Conservation (phyloP, 495 filamentous ascomycete genomes). For the Aspergillus coremiiformis region DNA sequence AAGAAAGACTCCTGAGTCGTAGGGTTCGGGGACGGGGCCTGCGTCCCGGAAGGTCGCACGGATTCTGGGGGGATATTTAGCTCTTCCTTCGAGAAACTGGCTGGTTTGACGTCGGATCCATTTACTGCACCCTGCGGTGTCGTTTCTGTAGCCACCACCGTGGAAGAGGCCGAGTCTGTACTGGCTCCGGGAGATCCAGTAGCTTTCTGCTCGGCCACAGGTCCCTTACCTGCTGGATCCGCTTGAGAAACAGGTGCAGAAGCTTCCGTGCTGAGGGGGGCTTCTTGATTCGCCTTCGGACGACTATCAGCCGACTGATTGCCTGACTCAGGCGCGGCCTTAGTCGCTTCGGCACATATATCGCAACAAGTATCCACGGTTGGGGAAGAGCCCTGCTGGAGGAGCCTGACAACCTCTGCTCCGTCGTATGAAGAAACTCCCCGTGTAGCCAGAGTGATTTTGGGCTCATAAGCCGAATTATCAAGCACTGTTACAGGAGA, state of each 20-base stretch:
- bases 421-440: slow-evolving; percentile 13
- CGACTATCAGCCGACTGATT: slow-evolving; percentile 4
- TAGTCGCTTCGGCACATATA: slow-evolving; percentile 10
- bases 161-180: background rate
- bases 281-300: slow-evolving; percentile 6
- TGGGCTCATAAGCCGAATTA: background rate
- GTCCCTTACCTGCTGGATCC: slow-evolving; percentile 6
- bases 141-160: slow-evolving; percentile 15
- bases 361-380: slow-evolving; percentile 15
- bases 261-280: background rate
- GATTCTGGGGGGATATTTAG: slow-evolving; percentile 25
- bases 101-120: slow-evolving; percentile 20
- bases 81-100: slow-evolving; percentile 23
- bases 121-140: slow-evolving; percentile 18
- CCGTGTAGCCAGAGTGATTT: background rate
- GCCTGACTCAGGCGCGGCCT: slow-evolving; percentile 4
- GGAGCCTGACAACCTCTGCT: slow-evolving; percentile 11
- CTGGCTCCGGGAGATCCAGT: slow-evolving; percentile 10
- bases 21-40: slow-evolving; percentile 58
- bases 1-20: slow-evolving; percentile 96
- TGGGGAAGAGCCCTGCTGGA: slow-evolving; percentile 5
- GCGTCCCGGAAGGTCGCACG: slow-evolving; percentile 44
- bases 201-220: slow-evolving; percentile 17
- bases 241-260: background rate
- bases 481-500: background rate